Percentiles rank a stretch among this genome's conserved stretches.
These are phyloP conservation scores for Macrotyloma uniflorum DNA, from an alignment of 306 rosid genomes.

Conservation along the genomic window DNA sequence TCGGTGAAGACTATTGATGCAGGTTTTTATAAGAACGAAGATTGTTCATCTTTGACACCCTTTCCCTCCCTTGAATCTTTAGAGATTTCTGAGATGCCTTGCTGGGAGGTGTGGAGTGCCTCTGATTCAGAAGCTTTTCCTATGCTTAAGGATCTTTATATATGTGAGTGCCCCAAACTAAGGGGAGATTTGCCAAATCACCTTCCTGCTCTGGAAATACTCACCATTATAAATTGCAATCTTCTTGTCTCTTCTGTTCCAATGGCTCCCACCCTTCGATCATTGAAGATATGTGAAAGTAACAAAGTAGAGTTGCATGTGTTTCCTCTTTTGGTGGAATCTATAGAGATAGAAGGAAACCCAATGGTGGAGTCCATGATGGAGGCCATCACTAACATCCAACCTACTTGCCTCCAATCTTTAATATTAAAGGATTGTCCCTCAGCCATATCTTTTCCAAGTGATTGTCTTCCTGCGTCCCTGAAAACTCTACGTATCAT, in stretches of 20 bases:
- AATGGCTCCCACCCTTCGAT: neutral
- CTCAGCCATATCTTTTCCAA: neutral
- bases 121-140: too few species aligned
- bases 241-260: neutral
- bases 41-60: neutral
- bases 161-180: too few species aligned
- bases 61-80: neutral
- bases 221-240: neutral
- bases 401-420: neutral
- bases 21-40: neutral
- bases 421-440: neutral
- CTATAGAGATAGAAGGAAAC: neutral
- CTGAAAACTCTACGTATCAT: neutral
- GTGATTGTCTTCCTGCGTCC: neutral
- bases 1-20: neutral
- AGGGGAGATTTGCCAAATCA: too few species aligned
- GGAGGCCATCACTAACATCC: neutral
- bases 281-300: neutral
- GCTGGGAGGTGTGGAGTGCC: neutral
- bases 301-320: neutral
- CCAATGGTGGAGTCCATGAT: neutral
- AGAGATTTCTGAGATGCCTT: fast-evolving
- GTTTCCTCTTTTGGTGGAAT: neutral
- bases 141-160: too few species aligned
- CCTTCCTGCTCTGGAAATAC: neutral